These are phyloP conservation scores for Diaporthe sp. DNA, from an alignment of 2,329 filamentous ascomycete species.

Conservation along the genomic window DNA sequence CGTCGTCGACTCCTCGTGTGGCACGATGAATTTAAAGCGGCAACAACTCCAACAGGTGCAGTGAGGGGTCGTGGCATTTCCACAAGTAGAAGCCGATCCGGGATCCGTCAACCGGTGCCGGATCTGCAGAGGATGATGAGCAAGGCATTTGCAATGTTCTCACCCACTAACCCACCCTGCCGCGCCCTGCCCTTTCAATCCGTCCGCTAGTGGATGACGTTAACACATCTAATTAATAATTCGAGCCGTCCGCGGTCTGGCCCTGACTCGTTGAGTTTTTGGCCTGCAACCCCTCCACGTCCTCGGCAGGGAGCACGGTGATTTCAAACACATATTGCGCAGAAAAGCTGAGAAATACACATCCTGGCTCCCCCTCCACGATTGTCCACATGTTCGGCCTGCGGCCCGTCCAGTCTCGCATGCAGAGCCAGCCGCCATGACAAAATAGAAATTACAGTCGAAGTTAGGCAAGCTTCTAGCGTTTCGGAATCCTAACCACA, in stretches of 20 bases:
- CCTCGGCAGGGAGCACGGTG: neutral
- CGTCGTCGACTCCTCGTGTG: neutral
- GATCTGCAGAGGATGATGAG: constrained; percentile 1
- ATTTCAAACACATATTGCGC: constrained; percentile 11
- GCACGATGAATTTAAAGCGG: neutral
- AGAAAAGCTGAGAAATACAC: constrained; percentile 17
- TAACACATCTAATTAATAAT: neutral
- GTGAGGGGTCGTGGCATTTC: neutral
- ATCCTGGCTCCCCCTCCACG: neutral
- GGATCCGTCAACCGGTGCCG: neutral
- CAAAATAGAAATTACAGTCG: neutral
- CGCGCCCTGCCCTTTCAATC: neutral
- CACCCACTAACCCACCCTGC: neutral
- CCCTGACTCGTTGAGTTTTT: constrained; percentile 5
- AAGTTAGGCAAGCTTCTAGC: neutral
- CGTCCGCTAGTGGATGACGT: neutral
- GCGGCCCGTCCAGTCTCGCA: neutral
- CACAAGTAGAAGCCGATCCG: constrained; percentile 9
- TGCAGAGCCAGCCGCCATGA: neutral
- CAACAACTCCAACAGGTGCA: neutral
- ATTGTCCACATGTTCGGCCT: neutral
- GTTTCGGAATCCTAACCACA: constrained; percentile 9
- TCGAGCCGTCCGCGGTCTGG: neutral
- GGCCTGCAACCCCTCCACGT: neutral
- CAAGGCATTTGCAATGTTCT: neutral